phyloP scores from a whole-genome alignment of 805 yeast species.

The Starmerella vitae region DNA sequence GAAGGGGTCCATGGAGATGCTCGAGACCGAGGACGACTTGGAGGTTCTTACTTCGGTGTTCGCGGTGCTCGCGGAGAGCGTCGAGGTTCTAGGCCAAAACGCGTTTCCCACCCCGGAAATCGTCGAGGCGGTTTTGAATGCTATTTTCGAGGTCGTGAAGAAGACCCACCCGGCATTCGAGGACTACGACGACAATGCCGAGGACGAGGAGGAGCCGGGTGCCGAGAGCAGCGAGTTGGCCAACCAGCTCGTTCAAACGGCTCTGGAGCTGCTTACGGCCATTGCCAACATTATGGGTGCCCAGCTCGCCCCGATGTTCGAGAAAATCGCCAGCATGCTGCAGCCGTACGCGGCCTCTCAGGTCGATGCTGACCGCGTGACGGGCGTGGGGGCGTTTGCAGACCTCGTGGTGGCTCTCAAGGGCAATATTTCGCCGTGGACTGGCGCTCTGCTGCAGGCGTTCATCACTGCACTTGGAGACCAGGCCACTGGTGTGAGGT shows the following conservation, averaged over 20 bases:
- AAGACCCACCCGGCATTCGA: slow-evolving; percentile 49
- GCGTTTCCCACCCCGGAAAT: slow-evolving; percentile 43
- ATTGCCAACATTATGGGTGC: slow-evolving; percentile 64
- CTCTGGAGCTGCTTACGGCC: slow-evolving; percentile 71
- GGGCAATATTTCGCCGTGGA: slow-evolving; percentile 44
- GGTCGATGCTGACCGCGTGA: slow-evolving; percentile 61
- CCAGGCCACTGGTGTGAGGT: slow-evolving; percentile 68
- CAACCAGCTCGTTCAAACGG: slow-evolving; percentile 67
- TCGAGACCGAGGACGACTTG: slow-evolving; percentile 72
- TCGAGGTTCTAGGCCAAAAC: slow-evolving; percentile 56
- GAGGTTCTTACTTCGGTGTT: slow-evolving; percentile 67
- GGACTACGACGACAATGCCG: slow-evolving; percentile 48
- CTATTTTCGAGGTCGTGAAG: slow-evolving; percentile 58
- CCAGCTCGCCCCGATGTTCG: slow-evolving; percentile 65
- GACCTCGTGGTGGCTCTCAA: slow-evolving; percentile 73
- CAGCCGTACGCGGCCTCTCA: slow-evolving; percentile 34
- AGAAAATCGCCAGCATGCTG: slow-evolving; percentile 52
- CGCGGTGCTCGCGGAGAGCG: slow-evolving; percentile 56
- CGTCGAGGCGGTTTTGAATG: slow-evolving; percentile 56
- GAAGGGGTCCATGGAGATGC: slow-evolving; percentile 43
- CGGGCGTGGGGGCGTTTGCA: slow-evolving; percentile 80
- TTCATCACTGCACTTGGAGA: slow-evolving; percentile 56
- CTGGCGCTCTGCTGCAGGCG: slow-evolving; percentile 49
- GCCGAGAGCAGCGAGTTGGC: slow-evolving; percentile 41
- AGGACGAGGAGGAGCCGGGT: slow-evolving; percentile 40